These are phyloP conservation scores for Paramecium octaurelia DNA, from an alignment of 73 alveolate species.

Conservation along the genomic window DNA sequence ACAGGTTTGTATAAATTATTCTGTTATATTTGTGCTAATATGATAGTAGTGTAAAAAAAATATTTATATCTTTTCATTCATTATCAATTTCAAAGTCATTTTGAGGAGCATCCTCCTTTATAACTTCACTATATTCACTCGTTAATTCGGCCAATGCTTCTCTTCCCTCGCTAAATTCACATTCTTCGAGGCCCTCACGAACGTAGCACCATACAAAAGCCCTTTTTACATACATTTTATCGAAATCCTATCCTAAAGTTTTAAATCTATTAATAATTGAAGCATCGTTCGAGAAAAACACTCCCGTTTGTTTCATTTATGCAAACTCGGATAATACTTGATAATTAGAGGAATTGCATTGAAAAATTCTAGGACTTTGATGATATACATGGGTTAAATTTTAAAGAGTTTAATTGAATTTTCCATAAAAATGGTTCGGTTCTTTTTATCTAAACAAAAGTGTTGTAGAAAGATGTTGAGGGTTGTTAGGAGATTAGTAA, in stretches of 20 bases:
- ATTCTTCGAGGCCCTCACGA: too few species aligned
- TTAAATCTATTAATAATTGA: neutral
- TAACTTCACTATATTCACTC: too few species aligned
- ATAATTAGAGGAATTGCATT: neutral
- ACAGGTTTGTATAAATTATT: too few species aligned
- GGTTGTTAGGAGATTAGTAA: neutral
- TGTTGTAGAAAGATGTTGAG: neutral
- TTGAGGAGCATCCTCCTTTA: too few species aligned
- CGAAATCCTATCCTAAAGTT: neutral
- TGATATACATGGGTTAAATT: neutral
- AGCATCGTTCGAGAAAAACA: neutral
- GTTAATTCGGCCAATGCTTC: too few species aligned
- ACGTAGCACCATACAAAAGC: neutral
- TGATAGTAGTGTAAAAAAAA: too few species aligned
- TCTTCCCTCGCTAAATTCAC: too few species aligned
- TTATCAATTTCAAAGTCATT: too few species aligned
- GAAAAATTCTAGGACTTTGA: neutral
- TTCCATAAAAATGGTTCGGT: neutral
- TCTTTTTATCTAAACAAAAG: neutral
- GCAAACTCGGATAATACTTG: neutral
- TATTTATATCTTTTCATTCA: too few species aligned
- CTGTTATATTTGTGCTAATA: too few species aligned
- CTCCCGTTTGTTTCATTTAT: neutral
- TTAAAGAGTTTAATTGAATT: neutral
- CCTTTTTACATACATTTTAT: conserved; percentile 34